Percentiles rank a stretch among this genome's conserved stretches.
These are phyloP conservation scores for Trametes polyzona DNA, from an alignment of 1,284 basidiomycete genomes.

Conservation along the genomic window DNA sequence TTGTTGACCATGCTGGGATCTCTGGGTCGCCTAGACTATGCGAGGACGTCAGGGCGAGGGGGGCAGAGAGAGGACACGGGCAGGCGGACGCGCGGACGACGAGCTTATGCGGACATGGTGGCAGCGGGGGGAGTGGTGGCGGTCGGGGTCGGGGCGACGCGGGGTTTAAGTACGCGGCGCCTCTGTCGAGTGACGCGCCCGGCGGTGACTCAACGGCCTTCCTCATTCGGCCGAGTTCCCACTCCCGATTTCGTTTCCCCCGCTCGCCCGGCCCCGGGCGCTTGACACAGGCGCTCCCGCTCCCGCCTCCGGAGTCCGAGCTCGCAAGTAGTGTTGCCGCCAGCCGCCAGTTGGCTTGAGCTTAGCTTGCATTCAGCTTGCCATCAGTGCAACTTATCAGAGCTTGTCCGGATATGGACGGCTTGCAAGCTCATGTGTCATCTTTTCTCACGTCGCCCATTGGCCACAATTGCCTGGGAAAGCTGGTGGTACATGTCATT, in stretches of 20 bases:
- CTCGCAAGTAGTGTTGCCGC: too few species aligned
- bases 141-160: conserved; percentile 25
- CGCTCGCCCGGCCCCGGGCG: too few species aligned
- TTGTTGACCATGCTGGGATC: conserved; percentile 79
- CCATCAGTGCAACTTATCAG: too few species aligned
- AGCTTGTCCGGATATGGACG: too few species aligned
- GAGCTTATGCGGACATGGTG: conserved; percentile 54
- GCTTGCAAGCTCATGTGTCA: too few species aligned
- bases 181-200: conserved; percentile 21
- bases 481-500: too few species aligned
- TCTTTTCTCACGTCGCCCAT: too few species aligned
- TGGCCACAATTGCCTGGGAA: too few species aligned
- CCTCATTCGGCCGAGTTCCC: conserved; percentile 22
- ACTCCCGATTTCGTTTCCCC: conserved; percentile 18
- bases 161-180: conserved; percentile 25
- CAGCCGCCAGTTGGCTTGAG: too few species aligned
- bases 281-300: too few species aligned
- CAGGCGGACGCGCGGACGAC: conserved; percentile 28
- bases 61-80: conserved; percentile 26
- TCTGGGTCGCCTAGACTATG: conserved; percentile 45
- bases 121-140: conserved; percentile 32
- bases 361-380: too few species aligned
- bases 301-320: too few species aligned
- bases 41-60: conserved; percentile 39
- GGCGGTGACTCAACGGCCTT: conserved; percentile 33